Conservation (phyloP, 352 stramenopile genomes). For the Globisporangium barbulae region DNA sequence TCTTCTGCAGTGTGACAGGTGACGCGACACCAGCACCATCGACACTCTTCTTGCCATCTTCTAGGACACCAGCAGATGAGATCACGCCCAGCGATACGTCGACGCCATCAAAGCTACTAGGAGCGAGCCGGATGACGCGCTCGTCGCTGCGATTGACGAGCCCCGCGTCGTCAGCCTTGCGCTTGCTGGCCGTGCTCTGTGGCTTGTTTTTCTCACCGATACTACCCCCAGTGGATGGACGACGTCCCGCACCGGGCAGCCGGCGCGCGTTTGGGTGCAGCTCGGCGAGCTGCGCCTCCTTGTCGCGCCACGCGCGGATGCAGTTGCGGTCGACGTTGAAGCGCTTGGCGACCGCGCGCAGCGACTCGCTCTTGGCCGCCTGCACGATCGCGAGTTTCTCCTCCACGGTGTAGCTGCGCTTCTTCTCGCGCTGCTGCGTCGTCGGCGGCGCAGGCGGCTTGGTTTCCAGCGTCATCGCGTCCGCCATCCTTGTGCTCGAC, state of each 20-base stretch:
- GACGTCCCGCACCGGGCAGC: conserved; percentile 48
- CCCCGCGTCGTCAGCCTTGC: conserved; percentile 15
- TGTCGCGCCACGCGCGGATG: conserved; percentile 63
- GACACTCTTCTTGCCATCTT: background rate
- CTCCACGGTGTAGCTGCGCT: conserved; percentile 74
- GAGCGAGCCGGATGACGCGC: background rate
- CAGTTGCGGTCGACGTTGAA: conserved; percentile 76
- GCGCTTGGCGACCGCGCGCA: conserved; percentile 50
- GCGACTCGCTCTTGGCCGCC: conserved; percentile 45
- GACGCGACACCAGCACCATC: background rate
- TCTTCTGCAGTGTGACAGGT: background rate
- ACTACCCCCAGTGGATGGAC: conserved; percentile 18
- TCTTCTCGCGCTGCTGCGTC: conserved; percentile 30
- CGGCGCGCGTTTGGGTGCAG: conserved; percentile 53
- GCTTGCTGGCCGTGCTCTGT: conserved; percentile 13
- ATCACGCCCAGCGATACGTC: background rate
- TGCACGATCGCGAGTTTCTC: conserved; percentile 68
- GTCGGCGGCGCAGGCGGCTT: background rate
- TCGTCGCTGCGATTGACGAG: conserved; percentile 2
- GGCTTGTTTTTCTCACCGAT: background rate
- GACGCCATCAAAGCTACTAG: background rate
- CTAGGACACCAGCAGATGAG: background rate
- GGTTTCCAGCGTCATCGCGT: background rate
- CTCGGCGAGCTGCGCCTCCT: conserved; percentile 53
- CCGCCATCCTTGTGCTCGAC: background rate